Percentiles rank a stretch among this genome's conserved stretches.
These are phyloP conservation scores for peach (Prunus persica) DNA, from an alignment of 306 rosid species.

Conservation along the genomic window DNA sequence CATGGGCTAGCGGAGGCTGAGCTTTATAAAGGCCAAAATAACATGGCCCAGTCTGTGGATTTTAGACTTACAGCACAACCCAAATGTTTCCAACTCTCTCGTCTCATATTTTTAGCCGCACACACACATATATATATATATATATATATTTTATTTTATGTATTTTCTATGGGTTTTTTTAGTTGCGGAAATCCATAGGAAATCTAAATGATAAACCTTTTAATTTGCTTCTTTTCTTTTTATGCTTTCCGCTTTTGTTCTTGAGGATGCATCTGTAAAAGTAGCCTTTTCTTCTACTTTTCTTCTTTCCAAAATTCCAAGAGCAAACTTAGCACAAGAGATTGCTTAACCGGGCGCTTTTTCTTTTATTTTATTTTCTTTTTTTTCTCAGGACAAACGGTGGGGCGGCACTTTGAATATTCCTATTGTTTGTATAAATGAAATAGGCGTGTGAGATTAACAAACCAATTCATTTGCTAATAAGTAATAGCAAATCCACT, in stretches of 20 bases:
- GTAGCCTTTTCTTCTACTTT: slow-evolving; percentile 1
- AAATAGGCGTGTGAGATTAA: not conserved
- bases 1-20: slow-evolving; percentile 21
- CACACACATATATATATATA: not conserved
- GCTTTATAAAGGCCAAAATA: slow-evolving; percentile 30
- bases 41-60: slow-evolving; percentile 48
- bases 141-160: not conserved
- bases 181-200: too few relatives aligned
- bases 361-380: not conserved
- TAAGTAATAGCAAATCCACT: too few relatives aligned
- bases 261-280: not conserved
- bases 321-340: not conserved
- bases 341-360: not conserved
- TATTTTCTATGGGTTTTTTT: too few relatives aligned
- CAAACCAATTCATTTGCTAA: not conserved
- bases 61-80: not conserved
- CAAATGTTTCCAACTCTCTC: not conserved
- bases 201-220: too few relatives aligned
- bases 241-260: too few relatives aligned
- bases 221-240: too few relatives aligned
- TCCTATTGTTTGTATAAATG: not conserved
- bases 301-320: slow-evolving; percentile 5
- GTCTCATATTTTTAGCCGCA: not conserved
- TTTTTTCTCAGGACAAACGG: not conserved
- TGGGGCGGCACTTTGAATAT: not conserved